Evolutionary conservation across 352 stramenopile genomes (phyloP).

Genomic region (Phytophthora megakarya): DNA sequence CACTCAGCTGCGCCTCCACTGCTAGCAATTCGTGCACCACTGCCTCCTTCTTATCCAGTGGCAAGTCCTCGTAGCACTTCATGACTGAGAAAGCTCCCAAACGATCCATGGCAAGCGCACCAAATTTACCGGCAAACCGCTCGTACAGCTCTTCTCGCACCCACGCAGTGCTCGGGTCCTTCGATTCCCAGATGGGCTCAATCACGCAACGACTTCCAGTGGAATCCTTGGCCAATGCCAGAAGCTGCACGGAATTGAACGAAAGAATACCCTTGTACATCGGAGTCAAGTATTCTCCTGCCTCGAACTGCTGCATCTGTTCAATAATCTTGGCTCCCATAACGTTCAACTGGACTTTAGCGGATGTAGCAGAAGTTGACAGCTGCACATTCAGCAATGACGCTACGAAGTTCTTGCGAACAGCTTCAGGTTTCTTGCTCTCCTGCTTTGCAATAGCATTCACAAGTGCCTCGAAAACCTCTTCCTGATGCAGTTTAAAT

Average conservation of each 20-base stretch:
- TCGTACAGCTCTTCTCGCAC: slow-evolving; percentile 68
- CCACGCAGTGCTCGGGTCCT: slow-evolving; percentile 58
- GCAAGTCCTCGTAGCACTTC: slow-evolving; percentile 78
- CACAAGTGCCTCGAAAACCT: slow-evolving; percentile 58
- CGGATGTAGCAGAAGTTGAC: slow-evolving; percentile 49
- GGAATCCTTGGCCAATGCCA: slow-evolving; percentile 78
- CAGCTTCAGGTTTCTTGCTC: slow-evolving; percentile 77
- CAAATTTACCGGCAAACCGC: slow-evolving; percentile 75
- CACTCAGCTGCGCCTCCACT: slow-evolving; percentile 72
- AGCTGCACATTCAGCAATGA: slow-evolving; percentile 72
- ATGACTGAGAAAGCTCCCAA: slow-evolving; percentile 83
- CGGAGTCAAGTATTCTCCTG: slow-evolving; percentile 47
- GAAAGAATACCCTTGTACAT: slow-evolving; percentile 69
- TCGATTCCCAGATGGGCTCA: slow-evolving; percentile 80
- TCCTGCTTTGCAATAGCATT: slow-evolving; percentile 77
- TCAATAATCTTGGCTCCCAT: slow-evolving; percentile 79
- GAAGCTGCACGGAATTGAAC: slow-evolving; percentile 70
- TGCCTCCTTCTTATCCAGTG: slow-evolving; percentile 60
- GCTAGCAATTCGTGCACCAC: slow-evolving; percentile 75
- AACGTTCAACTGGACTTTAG: slow-evolving; percentile 77
- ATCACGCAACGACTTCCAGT: slow-evolving; percentile 79
- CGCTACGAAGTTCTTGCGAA: slow-evolving; percentile 64
- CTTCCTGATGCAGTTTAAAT: slow-evolving; percentile 53
- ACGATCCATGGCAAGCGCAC: slow-evolving; percentile 69
- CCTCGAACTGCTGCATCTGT: slow-evolving; percentile 70